Evolutionary conservation across 2,329 filamentous ascomycete genomes (phyloP), one percentile per base, ranked within the genome.

Genomic region (Aspergillus alliaceus): DNA sequence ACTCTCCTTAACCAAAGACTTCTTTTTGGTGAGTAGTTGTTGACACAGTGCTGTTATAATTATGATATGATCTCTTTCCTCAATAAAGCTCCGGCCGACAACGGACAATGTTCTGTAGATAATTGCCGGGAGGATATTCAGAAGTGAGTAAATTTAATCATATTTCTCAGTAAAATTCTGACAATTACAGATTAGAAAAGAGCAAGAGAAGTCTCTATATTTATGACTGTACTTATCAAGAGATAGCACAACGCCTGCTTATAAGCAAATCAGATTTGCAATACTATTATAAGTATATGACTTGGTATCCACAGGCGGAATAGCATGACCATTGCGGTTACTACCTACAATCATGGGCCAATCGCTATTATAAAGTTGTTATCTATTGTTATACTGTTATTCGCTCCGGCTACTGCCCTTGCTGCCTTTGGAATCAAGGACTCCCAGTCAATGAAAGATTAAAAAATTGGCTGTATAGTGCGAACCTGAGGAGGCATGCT

Each of bases 21-120:
- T 22, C 40, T 59, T 51, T 64, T 63, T 24, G 53, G 54, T 34
- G 35, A 59, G 20, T 50, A 63, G 25, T 53, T 63, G 32, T 44
- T 57, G 34, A 56, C 9, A 39, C 42, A 63, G 22, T 64, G 46
- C 52, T 14, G 35, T 27, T 49, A 51, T 39, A 54, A 66, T 42
- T 62, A 61, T 18, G 50, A 59, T 40, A 50, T 66, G 25, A 35
- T 57, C 20, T 66, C 64, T 56, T 60, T 66, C 53, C 60, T 49
- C 25, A 14, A 40, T 7, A 58, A 64, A 57, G 49, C 34, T 6
- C 60, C 56, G 7, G 31, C 27, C 7, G 35, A 61, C 31, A 1
- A 60, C 32, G 53, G 59, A 44, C 37, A 40, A 31, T 66, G 40
- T 46, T 58, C 59, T 11, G 54, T 54, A 25, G 31, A 47, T 56